Conservation (phyloP, 192 early-diverging fungal genomes). For the Backusella liffmaniae region DNA sequence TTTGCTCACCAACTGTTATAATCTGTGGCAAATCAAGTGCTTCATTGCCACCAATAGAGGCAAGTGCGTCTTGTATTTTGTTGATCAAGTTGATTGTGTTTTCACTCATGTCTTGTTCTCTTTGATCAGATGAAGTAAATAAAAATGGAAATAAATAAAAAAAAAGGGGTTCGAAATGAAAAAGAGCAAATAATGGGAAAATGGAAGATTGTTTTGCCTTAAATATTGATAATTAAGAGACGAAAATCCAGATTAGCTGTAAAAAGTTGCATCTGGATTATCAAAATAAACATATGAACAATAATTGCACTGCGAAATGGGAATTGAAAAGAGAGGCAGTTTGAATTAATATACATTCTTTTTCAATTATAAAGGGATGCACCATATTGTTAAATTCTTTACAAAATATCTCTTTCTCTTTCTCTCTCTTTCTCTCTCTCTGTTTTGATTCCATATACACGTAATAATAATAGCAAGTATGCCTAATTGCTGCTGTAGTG, state of each 20-base stretch:
- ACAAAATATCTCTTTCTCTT: neutral
- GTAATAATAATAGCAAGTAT: neutral
- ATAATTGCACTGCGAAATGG: neutral
- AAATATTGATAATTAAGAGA: too few relatives aligned
- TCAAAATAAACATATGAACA: too few relatives aligned
- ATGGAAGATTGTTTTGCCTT: neutral
- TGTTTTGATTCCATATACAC: neutral
- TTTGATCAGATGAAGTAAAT: constrained; percentile 11
- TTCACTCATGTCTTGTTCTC: constrained; percentile 51
- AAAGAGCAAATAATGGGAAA: too few relatives aligned
- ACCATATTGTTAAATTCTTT: constrained; percentile 1
- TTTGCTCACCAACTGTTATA: constrained; percentile 80
- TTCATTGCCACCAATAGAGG: constrained; percentile 65
- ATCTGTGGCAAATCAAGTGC: constrained; percentile 77
- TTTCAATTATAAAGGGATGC: neutral
- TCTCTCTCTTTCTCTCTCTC: neutral
- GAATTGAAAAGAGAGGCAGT: neutral
- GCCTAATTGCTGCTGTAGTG: neutral
- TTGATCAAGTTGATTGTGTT: constrained; percentile 73
- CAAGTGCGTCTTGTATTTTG: constrained; percentile 78
- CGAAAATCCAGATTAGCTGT: too few relatives aligned
- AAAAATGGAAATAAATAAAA: constrained; percentile 4
- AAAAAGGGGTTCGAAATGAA: neutral
- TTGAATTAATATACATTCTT: constrained; percentile 8
- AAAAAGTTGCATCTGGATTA: too few relatives aligned